Evolutionary conservation across 768 basidiomycete genomes (phyloP).

Genomic region (Podaxis sp.): DNA sequence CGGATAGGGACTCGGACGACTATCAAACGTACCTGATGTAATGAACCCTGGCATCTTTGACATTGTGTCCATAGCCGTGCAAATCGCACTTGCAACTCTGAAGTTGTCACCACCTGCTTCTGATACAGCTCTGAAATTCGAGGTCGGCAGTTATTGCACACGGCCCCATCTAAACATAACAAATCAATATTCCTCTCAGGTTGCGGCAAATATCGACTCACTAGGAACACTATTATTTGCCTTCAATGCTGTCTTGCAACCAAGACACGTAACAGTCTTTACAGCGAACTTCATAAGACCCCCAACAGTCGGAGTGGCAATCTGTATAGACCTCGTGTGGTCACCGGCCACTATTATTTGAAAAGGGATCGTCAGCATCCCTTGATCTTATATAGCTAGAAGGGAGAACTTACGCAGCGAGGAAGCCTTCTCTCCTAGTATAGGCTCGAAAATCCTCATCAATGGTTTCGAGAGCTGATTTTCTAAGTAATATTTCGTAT

Average conservation of each 20-base stretch:
- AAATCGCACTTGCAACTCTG: conserved; percentile 86
- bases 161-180: conserved; percentile 68
- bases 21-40: conserved; percentile 71
- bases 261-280: conserved; percentile 91
- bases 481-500: conserved; percentile 97
- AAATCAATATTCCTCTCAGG: neutral
- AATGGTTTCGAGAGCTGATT: conserved; percentile 97
- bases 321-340: conserved; percentile 93
- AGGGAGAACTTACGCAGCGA: conserved; percentile 57
- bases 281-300: conserved; percentile 99
- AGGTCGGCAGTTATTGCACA: conserved; percentile 91
- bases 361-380: conserved; percentile 12
- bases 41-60: conserved; percentile 96
- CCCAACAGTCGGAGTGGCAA: conserved; percentile 94
- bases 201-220: conserved; percentile 29
- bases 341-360: conserved; percentile 79
- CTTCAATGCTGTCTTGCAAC: conserved; percentile 89
- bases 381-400: neutral
- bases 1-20: neutral
- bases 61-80: conserved; percentile 98
- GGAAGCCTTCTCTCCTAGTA: conserved; percentile 88
- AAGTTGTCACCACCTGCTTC: conserved; percentile 77
- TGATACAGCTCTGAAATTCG: conserved; percentile 88
- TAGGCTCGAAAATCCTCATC: conserved; percentile 97
- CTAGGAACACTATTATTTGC: conserved; percentile 74